Conservation (phyloP, 306 rosid genomes). For the Cicer pinnatifidum region DNA sequence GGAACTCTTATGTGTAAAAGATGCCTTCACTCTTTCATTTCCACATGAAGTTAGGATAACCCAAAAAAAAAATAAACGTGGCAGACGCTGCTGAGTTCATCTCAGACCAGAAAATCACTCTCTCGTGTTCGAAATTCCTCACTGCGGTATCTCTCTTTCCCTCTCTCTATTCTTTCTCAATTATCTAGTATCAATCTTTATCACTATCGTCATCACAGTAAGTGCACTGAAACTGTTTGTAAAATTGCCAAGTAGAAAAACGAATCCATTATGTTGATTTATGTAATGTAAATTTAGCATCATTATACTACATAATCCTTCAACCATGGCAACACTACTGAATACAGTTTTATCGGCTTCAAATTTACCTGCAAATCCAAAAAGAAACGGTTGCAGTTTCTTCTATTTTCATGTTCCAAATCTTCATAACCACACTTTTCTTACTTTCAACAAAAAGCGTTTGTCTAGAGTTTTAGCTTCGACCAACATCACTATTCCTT, state of each 20-base stretch:
- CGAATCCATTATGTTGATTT: conserved; percentile 32
- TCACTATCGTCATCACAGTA: not conserved
- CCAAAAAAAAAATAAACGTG: conserved; percentile 10
- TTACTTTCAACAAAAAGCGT: conserved; percentile 51
- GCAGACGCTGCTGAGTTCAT: conserved; percentile 20
- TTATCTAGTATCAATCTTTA: not conserved
- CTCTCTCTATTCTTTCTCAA: conserved; percentile 21
- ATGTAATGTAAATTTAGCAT: conserved; percentile 35
- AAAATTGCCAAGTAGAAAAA: conserved; percentile 22
- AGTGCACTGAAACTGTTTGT: conserved; percentile 1
- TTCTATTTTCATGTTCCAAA: conserved; percentile 54
- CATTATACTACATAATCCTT: conserved; percentile 14
- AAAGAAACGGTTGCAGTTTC: conserved; percentile 55
- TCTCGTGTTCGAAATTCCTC: not conserved
- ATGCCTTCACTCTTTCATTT: no score
- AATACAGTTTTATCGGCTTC: conserved; percentile 58
- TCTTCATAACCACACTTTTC: conserved; percentile 46
- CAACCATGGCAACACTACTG: conserved; percentile 61
- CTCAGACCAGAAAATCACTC: not conserved
- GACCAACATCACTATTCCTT: conserved; percentile 64
- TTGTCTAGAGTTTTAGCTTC: conserved; percentile 73
- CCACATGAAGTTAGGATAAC: conserved; percentile 48
- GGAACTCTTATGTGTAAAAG: no score
- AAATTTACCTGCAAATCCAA: conserved; percentile 53
- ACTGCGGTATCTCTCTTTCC: not conserved